Evolutionary conservation across 768 basidiomycete species (phyloP).

Genomic region (Gymnopilus junonius): DNA sequence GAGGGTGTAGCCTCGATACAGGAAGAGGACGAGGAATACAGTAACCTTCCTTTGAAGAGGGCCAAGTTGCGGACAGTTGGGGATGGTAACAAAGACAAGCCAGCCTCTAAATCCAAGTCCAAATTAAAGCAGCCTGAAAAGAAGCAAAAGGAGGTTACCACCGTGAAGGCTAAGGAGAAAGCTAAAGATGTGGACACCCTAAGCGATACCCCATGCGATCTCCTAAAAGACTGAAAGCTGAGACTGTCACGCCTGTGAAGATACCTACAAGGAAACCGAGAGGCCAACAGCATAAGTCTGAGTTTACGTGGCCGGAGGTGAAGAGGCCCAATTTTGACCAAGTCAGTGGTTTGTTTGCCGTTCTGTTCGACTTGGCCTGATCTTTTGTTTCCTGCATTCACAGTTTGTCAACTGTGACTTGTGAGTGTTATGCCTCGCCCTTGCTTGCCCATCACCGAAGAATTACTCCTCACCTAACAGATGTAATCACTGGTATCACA

Average conservation of each 20-base stretch:
- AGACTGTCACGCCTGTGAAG: slow-evolving; percentile 2
- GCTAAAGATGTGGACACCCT: neutral
- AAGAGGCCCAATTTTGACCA: slow-evolving; percentile 32
- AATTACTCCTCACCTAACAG: slow-evolving; percentile 22
- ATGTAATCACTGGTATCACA: slow-evolving; percentile 54
- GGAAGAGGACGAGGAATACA: slow-evolving; percentile 11
- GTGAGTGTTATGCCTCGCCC: slow-evolving; percentile 18
- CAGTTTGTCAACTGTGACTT: slow-evolving; percentile 34
- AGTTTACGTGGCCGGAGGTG: slow-evolving; percentile 29
- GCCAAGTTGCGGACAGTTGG: slow-evolving; percentile 16
- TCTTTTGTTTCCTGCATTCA: neutral
- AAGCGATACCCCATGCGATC: slow-evolving; percentile 8
- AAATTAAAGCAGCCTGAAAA: slow-evolving; percentile 10
- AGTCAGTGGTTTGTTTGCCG: slow-evolving; percentile 22
- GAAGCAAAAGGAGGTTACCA: neutral
- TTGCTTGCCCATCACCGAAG: neutral
- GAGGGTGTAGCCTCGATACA: slow-evolving; percentile 13
- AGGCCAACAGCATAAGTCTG: slow-evolving; percentile 6
- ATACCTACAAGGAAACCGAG: slow-evolving; percentile 18
- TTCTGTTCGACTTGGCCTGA: neutral
- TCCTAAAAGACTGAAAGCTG: slow-evolving; percentile 10
- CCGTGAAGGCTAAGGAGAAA: neutral
- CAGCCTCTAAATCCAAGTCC: neutral
- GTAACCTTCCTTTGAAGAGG: slow-evolving; percentile 34
- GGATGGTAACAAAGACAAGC: neutral